phyloP scores from a whole-genome alignment of 2,329 filamentous ascomycete genomes.

The Exophiala phaeomuriformis region DNA sequence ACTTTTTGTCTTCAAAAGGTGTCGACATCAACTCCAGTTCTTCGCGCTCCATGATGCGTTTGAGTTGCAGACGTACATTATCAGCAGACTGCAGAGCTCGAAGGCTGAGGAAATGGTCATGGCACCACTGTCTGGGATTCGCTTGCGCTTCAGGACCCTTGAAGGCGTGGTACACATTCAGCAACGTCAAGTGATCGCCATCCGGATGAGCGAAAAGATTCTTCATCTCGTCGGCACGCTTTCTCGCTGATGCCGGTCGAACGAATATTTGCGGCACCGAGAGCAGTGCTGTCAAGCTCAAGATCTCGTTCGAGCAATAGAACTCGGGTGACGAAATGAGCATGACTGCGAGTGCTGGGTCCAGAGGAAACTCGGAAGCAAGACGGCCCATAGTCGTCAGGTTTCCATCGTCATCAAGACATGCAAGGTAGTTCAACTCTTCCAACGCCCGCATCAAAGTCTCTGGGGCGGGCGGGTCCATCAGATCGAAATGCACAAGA shows the following conservation, averaged over 20 bases:
- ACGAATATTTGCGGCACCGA: constrained; percentile 93
- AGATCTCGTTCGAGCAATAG: constrained; percentile 96
- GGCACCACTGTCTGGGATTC: constrained; percentile 85
- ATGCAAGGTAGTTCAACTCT: constrained; percentile 94
- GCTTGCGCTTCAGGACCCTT: constrained; percentile 63
- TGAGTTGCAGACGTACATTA: constrained; percentile 84
- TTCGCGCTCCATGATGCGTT: constrained; percentile 92
- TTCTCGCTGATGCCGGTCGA: constrained; percentile 74
- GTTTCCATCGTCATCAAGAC: constrained; percentile 92
- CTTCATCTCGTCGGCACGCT: constrained; percentile 97
- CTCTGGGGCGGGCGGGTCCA: constrained; percentile 96
- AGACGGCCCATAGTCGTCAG: constrained; percentile 77
- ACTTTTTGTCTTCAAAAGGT: constrained; percentile 88
- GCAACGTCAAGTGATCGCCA: constrained; percentile 88
- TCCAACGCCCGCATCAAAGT: constrained; percentile 97
- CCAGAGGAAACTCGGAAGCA: constrained; percentile 90
- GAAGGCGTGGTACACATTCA: constrained; percentile 98
- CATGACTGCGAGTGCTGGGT: constrained; percentile 93
- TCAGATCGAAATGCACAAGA: constrained; percentile 94
- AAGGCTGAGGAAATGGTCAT: constrained; percentile 89
- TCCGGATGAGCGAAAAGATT: constrained; percentile 83
- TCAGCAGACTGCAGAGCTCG: constrained; percentile 86
- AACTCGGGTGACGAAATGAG: constrained; percentile 95
- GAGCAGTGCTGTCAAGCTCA: constrained; percentile 87
- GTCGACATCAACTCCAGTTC: constrained; percentile 81